A percentile compares a stretch with the other conserved stretches of the same genome.
phyloP scores from a whole-genome alignment of 2,329 filamentous ascomycete species.

The Talaromyces sp. region DNA sequence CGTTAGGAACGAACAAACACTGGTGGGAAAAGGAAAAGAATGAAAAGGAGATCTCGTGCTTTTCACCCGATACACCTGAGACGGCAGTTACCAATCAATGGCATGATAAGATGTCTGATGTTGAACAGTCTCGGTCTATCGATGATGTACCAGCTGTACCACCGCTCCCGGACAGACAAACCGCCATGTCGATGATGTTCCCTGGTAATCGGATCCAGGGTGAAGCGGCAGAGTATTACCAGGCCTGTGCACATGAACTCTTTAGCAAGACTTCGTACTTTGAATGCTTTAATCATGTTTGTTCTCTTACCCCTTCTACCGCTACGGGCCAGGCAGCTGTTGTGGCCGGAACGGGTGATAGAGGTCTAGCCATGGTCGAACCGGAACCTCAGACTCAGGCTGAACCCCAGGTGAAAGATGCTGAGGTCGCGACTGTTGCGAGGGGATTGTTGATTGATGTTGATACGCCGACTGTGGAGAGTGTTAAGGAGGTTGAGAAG shows the following conservation, averaged over 20 bases:
- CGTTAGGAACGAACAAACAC: constrained; percentile 3
- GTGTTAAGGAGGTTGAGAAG: too few species aligned
- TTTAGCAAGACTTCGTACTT: constrained; percentile 46
- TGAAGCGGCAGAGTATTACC: constrained; percentile 46
- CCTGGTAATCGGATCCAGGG: constrained; percentile 33
- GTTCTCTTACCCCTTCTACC: constrained; percentile 37
- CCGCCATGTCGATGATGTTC: constrained; percentile 28
- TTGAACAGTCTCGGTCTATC: constrained; percentile 19
- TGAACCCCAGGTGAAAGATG: not conserved
- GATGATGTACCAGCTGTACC: not conserved
- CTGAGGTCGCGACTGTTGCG: not conserved
- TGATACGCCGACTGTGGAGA: constrained; percentile 14
- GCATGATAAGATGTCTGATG: constrained; percentile 8
- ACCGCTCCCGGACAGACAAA: constrained; percentile 11
- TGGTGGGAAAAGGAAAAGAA: constrained; percentile 12
- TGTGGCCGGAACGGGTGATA: constrained; percentile 12
- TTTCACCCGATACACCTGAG: constrained; percentile 35
- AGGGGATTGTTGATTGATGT: constrained; percentile 24
- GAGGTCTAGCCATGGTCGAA: constrained; percentile 25
- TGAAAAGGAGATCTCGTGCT: constrained; percentile 25
- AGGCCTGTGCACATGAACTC: constrained; percentile 50
- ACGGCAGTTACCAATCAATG: constrained; percentile 17
- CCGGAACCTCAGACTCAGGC: constrained; percentile 2
- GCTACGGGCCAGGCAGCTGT: constrained; percentile 2
- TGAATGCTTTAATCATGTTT: constrained; percentile 48